phyloP scores from a whole-genome alignment of 352 stramenopile genomes.

The Phytophthora lateralis region DNA sequence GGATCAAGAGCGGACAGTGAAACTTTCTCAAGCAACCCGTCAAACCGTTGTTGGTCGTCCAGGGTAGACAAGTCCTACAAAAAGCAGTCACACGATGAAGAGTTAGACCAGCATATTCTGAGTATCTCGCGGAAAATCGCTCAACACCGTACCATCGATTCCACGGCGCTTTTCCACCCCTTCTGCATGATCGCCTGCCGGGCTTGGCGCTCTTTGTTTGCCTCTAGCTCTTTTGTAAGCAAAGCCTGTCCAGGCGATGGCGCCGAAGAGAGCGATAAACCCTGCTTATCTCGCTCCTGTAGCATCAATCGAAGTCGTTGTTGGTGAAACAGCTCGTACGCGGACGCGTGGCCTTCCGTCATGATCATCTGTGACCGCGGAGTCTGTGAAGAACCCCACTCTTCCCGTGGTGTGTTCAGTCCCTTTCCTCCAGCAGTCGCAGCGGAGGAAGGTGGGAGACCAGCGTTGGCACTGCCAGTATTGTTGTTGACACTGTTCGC shows the following conservation, averaged over 20 bases:
- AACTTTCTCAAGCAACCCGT: slow-evolving; percentile 68
- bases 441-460: slow-evolving; percentile 47
- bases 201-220: slow-evolving; percentile 89
- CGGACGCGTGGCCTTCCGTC: slow-evolving; percentile 80
- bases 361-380: slow-evolving; percentile 84
- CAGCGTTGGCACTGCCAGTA: slow-evolving; percentile 21
- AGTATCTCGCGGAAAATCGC: background rate
- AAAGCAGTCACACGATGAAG: background rate
- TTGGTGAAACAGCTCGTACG: slow-evolving; percentile 89
- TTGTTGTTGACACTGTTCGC: slow-evolving; percentile 24
- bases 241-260: slow-evolving; percentile 85
- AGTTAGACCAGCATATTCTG: slow-evolving; percentile 10
- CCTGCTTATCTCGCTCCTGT: slow-evolving; percentile 83
- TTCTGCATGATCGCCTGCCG: slow-evolving; percentile 90
- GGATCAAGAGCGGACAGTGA: slow-evolving; percentile 63
- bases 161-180: slow-evolving; percentile 86
- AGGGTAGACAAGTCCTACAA: slow-evolving; percentile 52
- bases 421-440: slow-evolving; percentile 44
- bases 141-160: slow-evolving; percentile 64
- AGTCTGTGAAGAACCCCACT: slow-evolving; percentile 88
- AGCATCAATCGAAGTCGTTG: slow-evolving; percentile 85
- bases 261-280: slow-evolving; percentile 73
- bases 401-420: slow-evolving; percentile 78
- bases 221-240: slow-evolving; percentile 88
- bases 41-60: slow-evolving; percentile 68